Base-by-base conservation (phyloP, 2,329 filamentous ascomycete species). In the Dichotomopilus funicola region DNA sequence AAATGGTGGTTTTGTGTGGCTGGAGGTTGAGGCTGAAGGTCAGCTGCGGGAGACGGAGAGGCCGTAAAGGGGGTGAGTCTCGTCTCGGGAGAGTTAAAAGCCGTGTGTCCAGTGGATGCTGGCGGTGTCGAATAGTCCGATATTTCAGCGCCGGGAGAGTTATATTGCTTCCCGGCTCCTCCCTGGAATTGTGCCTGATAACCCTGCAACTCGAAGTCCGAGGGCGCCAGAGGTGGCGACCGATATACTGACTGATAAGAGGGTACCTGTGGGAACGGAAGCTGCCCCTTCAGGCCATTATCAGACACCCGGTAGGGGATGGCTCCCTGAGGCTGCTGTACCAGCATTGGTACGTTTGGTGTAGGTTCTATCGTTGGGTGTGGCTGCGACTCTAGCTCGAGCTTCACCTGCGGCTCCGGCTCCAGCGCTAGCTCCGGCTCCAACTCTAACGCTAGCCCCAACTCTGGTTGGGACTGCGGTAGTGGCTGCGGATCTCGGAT, bases 41-140 rank as follows among this genome's bases (percentile, higher is more conserved):
- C 62, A n/a, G 62, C 56, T 37, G 55, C 56, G 5, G 64, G 63
- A 12, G 64, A 65, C 13, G 60, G 66, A 46, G 64, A 65, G 6
- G 50, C 63, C 7, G 66, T 63, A 7, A 58, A 62, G 1, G 62
- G 59, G 2, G 67, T 68, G 6, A 77, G 64, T 45, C 74, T 72
- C 7, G 76, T 78, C 37, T 75, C 75, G 11, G 76, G 77, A 3
- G 76, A 78, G 54, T 72, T 75, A 41, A 75, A 67, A 6, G 70
- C 69, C 3, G 74, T 75, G 0, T 67, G 65, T 3, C 70, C 72
- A 2, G 74, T 73, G 36, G 73, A 69, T 58, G 67, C 70, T 12
- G 71, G 68, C 5, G 74, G 74, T 2, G 75, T 75, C 2, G 74
- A 76, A 44, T 70, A 69, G 49, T 76, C 71, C 3, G 73, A 73